These are phyloP conservation scores for Hanseniaspora gamundiae DNA, from an alignment of 1,139 yeast species.

Conservation along the genomic window DNA sequence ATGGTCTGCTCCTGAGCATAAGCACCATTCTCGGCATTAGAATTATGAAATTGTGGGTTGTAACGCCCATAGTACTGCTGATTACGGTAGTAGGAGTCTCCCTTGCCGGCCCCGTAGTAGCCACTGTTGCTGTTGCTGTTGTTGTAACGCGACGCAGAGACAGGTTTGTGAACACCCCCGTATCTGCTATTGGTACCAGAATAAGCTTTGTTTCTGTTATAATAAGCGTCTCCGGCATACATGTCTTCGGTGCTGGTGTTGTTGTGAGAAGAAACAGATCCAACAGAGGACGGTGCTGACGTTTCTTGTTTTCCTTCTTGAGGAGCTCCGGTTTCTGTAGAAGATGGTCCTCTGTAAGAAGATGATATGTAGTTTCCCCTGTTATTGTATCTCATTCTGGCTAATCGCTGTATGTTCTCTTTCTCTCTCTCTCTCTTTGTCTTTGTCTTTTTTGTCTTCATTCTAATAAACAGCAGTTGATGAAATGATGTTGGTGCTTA, in stretches of 20 bases:
- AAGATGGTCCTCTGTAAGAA: not conserved
- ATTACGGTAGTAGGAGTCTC: not conserved
- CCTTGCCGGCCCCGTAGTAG: not conserved
- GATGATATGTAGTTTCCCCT: not conserved
- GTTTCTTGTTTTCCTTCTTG: not conserved
- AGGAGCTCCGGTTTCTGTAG: not conserved
- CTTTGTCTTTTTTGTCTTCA: not conserved
- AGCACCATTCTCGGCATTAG: not conserved
- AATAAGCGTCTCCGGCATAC: not conserved
- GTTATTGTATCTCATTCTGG: not conserved
- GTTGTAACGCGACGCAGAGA: not conserved
- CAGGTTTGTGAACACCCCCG: slow-evolving; percentile 1
- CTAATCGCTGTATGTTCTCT: too few species aligned
- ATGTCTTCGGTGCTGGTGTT: not conserved
- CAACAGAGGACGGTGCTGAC: not conserved
- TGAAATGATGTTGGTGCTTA: too few species aligned
- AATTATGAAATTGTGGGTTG: not conserved
- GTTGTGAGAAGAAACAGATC: not conserved
- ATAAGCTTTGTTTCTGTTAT: not conserved
- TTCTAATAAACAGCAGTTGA: too few species aligned
- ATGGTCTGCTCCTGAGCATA: not conserved
- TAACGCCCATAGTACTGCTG: not conserved
- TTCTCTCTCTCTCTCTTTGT: not conserved
- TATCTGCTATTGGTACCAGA: not conserved
- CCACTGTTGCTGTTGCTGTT: not conserved